phyloP scores from a whole-genome alignment of 306 rosid species.

The Potentilla sterilis region DNA sequence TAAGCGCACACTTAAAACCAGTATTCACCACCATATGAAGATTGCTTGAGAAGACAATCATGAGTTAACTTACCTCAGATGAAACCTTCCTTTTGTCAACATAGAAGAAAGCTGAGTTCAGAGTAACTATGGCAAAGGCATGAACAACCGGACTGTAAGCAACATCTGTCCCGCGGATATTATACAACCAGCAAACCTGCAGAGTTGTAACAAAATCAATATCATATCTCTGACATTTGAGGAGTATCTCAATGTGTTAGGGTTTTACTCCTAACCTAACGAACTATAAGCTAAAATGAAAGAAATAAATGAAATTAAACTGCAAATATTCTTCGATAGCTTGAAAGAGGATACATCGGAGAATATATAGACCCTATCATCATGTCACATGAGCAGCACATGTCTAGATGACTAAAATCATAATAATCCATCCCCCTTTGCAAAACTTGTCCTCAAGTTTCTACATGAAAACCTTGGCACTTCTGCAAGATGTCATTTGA shows the following conservation, averaged over 20 bases:
- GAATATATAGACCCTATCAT: no score
- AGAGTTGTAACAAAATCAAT: slow-evolving; percentile 22
- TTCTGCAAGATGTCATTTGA: no score
- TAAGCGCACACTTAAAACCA: background rate
- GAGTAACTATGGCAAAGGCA: slow-evolving; percentile 79
- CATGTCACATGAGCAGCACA: no score
- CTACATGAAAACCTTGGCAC: no score
- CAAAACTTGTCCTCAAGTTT: no score
- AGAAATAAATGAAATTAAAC: no score
- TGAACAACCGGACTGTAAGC: slow-evolving; percentile 90
- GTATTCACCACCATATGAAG: background rate
- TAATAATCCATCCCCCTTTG: no score
- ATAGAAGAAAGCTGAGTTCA: slow-evolving; percentile 69
- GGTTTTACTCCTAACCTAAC: no score
- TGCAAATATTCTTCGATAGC: no score
- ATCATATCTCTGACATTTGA: slow-evolving; percentile 11
- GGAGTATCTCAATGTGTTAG: slow-evolving; percentile 5
- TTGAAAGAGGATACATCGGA: no score
- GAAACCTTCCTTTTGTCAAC: slow-evolving; percentile 80
- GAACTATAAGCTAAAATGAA: no score
- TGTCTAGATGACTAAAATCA: no score
- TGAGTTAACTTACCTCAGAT: slow-evolving; percentile 68
- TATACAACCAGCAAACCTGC: slow-evolving; percentile 97
- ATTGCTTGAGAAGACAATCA: slow-evolving; percentile 14
- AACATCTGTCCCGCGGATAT: slow-evolving; percentile 93